Base-by-base conservation (phyloP, 768 basidiomycete species). In the Leccinum disarticulatum region DNA sequence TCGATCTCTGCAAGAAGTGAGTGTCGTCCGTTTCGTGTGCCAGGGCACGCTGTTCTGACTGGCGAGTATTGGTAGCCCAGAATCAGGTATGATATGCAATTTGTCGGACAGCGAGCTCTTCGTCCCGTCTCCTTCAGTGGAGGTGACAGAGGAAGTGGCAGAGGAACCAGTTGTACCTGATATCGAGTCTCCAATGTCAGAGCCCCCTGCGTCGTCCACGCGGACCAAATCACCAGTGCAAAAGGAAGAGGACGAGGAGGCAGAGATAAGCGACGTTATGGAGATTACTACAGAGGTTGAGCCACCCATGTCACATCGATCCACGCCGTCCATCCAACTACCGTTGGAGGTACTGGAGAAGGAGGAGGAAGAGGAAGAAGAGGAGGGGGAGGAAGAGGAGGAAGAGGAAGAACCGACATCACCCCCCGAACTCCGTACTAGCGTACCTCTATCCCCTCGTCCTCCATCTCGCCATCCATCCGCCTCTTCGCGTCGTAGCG, bases 1-100 rank as follows among this genome's bases (percentile, higher is more conserved):
- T 83, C 65, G 82, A 87, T 71, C 68, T 90, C 35, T 63, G 67
- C 41, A 80, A 81, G 62, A 70, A 79, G 85, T 87, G 68, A 68
- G 79, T 74, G 52, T 38, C 58, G 33, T 36, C 54, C 33, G 60
- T 65, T 38, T 55, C 53, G n/a, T 41, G 31, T 52, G 51, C 48
- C n/a, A n/a, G 46, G 48, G 54, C 28, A 36, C 48, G 25, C 53
- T 57, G 36, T 55, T 36, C 64, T 63, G 22, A 61, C 61, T 33
- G 48, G 25, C 49, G 15, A 52, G 7, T 41, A 13, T 61, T 52
- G 43, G 54, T 56, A 82, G 81, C 64, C 74, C 72, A 6, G 77
- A 80, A 53, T 73, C 72, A 35, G 78, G 80, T 43, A 75, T 70
- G 62, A 78, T 82, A 60, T 67, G 62, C 30, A 70, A 76, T 68